Conservation (phyloP, 1,139 yeast species). For the Debaryomycetaceae sp. region DNA sequence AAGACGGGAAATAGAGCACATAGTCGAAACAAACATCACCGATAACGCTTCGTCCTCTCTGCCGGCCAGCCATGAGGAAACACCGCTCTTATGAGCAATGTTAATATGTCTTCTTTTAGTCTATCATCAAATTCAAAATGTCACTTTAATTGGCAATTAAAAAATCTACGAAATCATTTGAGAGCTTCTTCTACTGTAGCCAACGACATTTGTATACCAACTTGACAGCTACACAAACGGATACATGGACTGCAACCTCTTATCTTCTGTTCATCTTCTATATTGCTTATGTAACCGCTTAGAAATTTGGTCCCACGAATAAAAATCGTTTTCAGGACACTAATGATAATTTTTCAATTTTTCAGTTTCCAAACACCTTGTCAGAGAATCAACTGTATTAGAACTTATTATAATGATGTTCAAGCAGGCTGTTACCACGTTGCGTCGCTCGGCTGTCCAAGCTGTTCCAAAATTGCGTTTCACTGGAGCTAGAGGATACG, state of each 20-base stretch:
- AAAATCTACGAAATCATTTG: neutral
- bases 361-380: neutral
- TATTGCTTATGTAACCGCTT: conserved; percentile 1
- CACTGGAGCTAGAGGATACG: conserved; percentile 45
- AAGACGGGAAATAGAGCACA: conserved; percentile 30
- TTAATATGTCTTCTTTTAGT: too few relatives aligned
- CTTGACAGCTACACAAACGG: too few relatives aligned
- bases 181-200: too few relatives aligned
- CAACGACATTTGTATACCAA: too few relatives aligned
- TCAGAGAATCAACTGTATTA: neutral
- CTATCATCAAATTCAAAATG: too few relatives aligned
- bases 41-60: neutral
- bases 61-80: neutral
- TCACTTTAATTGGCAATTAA: too few relatives aligned
- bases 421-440: conserved; percentile 17
- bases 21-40: conserved; percentile 23
- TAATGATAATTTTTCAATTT: conserved; percentile 12
- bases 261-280: too few relatives aligned
- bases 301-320: conserved; percentile 5
- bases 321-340: conserved; percentile 18
- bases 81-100: neutral
- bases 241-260: too few relatives aligned
- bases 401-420: conserved; percentile 15
- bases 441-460: conserved; percentile 16
- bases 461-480: conserved; percentile 19